A percentile compares a stretch with the other conserved stretches of the same genome.
Conservation (phyloP, 2,329 filamentous ascomycete genomes). For the Phaeosphaeriaceae sp. region DNA sequence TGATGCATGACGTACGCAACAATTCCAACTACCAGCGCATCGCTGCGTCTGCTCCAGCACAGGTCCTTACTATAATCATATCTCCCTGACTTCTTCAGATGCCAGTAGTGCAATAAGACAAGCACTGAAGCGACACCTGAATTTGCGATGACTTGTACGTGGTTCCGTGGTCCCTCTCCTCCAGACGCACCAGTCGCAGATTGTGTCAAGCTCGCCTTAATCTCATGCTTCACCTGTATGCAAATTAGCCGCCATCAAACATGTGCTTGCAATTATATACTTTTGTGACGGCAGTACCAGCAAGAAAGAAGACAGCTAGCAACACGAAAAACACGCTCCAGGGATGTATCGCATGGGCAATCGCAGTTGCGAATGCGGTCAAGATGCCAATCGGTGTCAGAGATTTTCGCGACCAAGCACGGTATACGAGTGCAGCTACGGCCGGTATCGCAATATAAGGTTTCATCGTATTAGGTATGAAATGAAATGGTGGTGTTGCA, state of each 20-base stretch:
- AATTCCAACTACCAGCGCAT: slow-evolving; percentile 56
- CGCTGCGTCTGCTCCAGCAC: slow-evolving; percentile 51
- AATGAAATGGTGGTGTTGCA: slow-evolving; percentile 10
- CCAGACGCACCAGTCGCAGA: slow-evolving; percentile 74
- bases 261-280: slow-evolving; percentile 49
- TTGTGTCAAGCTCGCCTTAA: slow-evolving; percentile 83
- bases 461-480: slow-evolving; percentile 30
- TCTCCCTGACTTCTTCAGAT: slow-evolving; percentile 48
- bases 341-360: slow-evolving; percentile 86
- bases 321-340: slow-evolving; percentile 91
- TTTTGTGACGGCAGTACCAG: slow-evolving; percentile 83
- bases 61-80: slow-evolving; percentile 26
- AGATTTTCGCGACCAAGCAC: slow-evolving; percentile 57
- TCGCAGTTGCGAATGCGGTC: slow-evolving; percentile 74
- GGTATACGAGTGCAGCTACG: slow-evolving; percentile 47
- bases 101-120: slow-evolving; percentile 59
- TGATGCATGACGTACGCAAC: slow-evolving; percentile 47
- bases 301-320: slow-evolving; percentile 83
- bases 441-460: slow-evolving; percentile 40
- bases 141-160: slow-evolving; percentile 91
- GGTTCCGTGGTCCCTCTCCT: slow-evolving; percentile 81
- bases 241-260: slow-evolving; percentile 11
- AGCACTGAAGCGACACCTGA: slow-evolving; percentile 77
- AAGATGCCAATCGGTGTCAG: slow-evolving; percentile 79
- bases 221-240: slow-evolving; percentile 77